Evolutionary conservation across 139 green algal species (phyloP).

Genomic region (Gonium pectorale): DNA sequence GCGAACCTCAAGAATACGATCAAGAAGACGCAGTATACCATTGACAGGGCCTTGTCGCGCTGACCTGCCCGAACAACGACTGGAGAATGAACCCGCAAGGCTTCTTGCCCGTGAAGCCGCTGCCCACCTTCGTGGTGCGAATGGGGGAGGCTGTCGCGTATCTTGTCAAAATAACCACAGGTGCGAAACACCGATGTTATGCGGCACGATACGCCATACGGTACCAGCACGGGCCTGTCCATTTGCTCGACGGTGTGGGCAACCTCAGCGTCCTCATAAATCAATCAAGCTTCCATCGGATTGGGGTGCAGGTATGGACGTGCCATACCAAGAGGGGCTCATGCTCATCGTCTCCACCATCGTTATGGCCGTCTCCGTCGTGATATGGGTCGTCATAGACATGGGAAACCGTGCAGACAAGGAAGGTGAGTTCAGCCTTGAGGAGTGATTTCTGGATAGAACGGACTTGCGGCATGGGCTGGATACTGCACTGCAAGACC

Average conservation of each 20-base stretch:
- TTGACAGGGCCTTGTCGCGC: too few relatives aligned
- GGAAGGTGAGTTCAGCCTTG: background rate
- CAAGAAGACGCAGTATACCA: too few relatives aligned
- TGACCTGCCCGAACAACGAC: too few relatives aligned
- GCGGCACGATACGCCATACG: background rate
- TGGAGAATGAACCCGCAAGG: conserved; percentile 18
- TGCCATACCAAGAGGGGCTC: conserved; percentile 30
- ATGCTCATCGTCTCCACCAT: conserved; percentile 33
- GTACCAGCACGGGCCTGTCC: background rate
- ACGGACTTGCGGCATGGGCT: too few relatives aligned
- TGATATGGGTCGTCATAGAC: conserved; percentile 24
- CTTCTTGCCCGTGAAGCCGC: conserved; percentile 16
- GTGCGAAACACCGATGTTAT: background rate
- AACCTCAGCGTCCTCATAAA: too few relatives aligned
- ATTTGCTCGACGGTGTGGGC: background rate
- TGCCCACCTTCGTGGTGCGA: background rate
- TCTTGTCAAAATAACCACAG: conserved; percentile 9
- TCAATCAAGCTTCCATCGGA: background rate
- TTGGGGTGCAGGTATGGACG: background rate
- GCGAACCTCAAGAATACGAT: too few relatives aligned
- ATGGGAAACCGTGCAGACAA: conserved; percentile 25
- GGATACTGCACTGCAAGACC: too few relatives aligned
- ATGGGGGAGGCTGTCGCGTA: conserved; percentile 1
- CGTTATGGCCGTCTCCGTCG: conserved; percentile 11
- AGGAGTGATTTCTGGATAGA: too few relatives aligned